phyloP scores from a whole-genome alignment of 2,329 filamentous ascomycete genomes.

The Microsporum ferrugineum region DNA sequence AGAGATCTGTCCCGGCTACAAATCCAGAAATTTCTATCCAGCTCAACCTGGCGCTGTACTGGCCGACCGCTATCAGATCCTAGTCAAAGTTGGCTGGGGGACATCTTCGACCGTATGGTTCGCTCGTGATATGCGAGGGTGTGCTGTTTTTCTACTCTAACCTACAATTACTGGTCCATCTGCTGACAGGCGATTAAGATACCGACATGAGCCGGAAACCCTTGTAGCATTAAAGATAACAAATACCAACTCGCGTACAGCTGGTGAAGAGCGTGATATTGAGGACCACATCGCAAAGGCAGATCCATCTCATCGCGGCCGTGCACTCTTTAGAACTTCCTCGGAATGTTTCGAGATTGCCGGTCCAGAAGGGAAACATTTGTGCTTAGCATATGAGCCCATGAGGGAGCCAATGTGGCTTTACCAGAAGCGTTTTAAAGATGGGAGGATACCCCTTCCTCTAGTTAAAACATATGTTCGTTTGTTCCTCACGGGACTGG shows the following conservation, averaged over 20 bases:
- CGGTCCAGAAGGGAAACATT: slow-evolving; percentile 18
- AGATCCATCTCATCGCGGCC: slow-evolving; percentile 19
- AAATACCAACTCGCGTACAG: slow-evolving; percentile 1
- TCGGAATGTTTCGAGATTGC: slow-evolving; percentile 19
- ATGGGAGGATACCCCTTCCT: slow-evolving; percentile 16
- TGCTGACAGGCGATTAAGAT: not conserved
- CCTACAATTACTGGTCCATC: not conserved
- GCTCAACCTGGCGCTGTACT: slow-evolving; percentile 9
- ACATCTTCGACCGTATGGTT: slow-evolving; percentile 10
- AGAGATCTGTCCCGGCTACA: slow-evolving; percentile 7
- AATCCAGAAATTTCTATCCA: slow-evolving; percentile 7
- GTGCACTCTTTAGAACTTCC: slow-evolving; percentile 18
- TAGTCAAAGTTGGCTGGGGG: slow-evolving; percentile 13
- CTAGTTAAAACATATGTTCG: slow-evolving; percentile 22
- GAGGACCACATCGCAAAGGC: slow-evolving; percentile 18
- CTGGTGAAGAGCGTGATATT: slow-evolving; percentile 18
- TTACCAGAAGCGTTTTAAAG: slow-evolving; percentile 18
- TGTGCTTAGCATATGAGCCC: slow-evolving; percentile 25
- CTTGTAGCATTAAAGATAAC: slow-evolving; percentile 11
- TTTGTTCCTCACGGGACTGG: slow-evolving; percentile 27
- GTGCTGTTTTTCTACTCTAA: not conserved
- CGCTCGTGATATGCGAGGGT: slow-evolving; percentile 10
- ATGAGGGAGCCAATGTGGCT: slow-evolving; percentile 25
- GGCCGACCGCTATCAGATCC: slow-evolving; percentile 8
- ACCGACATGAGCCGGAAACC: slow-evolving; percentile 6